These are phyloP conservation scores for Chytriomyces confervae DNA, from an alignment of 192 early-diverging fungal species.

Conservation along the genomic window DNA sequence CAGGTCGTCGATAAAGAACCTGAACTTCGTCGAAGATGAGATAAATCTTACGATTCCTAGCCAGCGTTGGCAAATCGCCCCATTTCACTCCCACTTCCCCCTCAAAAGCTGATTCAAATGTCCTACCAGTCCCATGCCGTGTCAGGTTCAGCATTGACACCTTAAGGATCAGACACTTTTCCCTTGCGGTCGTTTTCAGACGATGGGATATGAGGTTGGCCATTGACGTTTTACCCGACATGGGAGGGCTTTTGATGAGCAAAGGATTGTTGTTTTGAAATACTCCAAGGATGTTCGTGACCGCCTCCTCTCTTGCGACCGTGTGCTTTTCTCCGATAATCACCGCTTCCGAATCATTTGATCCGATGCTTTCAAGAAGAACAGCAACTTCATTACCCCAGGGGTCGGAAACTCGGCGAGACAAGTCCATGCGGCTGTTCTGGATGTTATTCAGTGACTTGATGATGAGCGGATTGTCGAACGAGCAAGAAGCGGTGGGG, in stretches of 20 bases:
- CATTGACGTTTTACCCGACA: slow-evolving; percentile 3
- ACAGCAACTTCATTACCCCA: slow-evolving; percentile 17
- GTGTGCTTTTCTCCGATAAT: background rate
- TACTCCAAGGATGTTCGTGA: background rate
- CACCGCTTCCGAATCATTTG: background rate
- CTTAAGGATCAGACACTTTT: background rate
- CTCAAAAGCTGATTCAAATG: background rate
- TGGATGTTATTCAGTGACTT: background rate
- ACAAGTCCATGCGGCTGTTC: background rate
- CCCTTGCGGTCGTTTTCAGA: background rate
- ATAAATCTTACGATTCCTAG: background rate
- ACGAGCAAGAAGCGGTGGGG: background rate
- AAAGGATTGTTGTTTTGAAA: background rate
- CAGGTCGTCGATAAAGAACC: background rate
- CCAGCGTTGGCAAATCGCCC: background rate
- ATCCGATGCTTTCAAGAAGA: slow-evolving; percentile 3
- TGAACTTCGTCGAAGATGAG: slow-evolving; percentile 5
- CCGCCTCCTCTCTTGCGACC: background rate
- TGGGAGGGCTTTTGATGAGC: slow-evolving; percentile 9
- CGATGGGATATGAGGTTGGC: background rate
- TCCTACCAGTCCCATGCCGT: background rate
- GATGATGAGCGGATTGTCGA: background rate
- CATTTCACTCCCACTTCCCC: background rate
- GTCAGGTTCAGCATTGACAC: background rate
- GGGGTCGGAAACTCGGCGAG: slow-evolving; percentile 5